Evolutionary conservation across 331 rosid species (phyloP), one percentile per base, ranked within the genome.

Genomic region (Quercus lobata): DNA sequence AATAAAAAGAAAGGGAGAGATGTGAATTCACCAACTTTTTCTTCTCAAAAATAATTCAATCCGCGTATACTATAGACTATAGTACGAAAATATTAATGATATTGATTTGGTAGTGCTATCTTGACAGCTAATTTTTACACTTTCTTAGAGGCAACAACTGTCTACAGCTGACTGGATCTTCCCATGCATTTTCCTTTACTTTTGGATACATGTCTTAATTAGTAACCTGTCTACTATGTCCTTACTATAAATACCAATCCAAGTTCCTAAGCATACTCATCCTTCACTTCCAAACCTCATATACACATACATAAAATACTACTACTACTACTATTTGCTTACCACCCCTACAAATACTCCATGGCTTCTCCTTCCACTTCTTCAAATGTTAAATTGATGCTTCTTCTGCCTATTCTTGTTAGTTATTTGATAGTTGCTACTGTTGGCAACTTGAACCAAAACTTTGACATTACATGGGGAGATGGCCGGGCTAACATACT

Each of bases 91-190:
- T 35, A 35, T 35, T 35, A 35, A 35, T 35, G 41, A 35, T 35
- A 6, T 37, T 37, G 44, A 37, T 7, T 37, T 37, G 69, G 41
- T 37, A 37, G 34, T 55, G 57, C 77, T 55, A 83, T 52, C 77
- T 78, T 57, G 61, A 19, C 57, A 74, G 74, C 63, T 72, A 22
- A 57, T 16, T 57, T 37, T 73, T 1, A 44, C 44, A 37, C 29
- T 65, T 32, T 34, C 24, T 60, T 44, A 49, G 46, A 32, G 19
- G 0, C 29, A 29, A 60, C 83, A 58, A 75, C 81, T 73, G 84
- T 32, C 58, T 68, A 81, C 88, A 78, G 79, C 63, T 34, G 46
- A 24, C 35, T 15, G 76, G 63, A 60, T 18, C 46, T 84, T 81
- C 71, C 29, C 74, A 29, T 32, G 24, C 34, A 37, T 63, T 84